Conservation (phyloP, 2,329 filamentous ascomycete species). For the Cytospora piceicola region DNA sequence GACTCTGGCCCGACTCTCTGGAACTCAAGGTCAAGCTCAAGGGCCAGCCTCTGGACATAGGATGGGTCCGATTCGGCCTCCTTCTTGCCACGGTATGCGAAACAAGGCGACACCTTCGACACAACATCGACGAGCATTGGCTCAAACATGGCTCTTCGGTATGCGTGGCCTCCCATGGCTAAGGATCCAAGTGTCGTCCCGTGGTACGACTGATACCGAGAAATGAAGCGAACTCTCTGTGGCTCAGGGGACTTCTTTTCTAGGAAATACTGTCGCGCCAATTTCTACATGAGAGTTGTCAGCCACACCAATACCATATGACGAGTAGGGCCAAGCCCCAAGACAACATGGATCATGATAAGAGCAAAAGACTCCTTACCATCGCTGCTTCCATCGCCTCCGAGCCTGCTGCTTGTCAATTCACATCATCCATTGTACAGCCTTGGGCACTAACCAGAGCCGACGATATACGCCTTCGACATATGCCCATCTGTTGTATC, state of each 20-base stretch:
- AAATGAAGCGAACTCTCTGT: slow-evolving; percentile 66
- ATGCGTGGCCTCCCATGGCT: slow-evolving; percentile 64
- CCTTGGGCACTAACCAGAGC: slow-evolving; percentile 39
- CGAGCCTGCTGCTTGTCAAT: slow-evolving; percentile 49
- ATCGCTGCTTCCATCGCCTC: slow-evolving; percentile 69
- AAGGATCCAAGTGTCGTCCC: slow-evolving; percentile 72
- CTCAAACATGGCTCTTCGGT: slow-evolving; percentile 64
- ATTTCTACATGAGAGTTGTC: slow-evolving; percentile 46
- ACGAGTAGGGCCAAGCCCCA: neutral
- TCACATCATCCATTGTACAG: slow-evolving; percentile 51
- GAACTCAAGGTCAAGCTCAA: slow-evolving; percentile 71
- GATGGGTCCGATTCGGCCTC: slow-evolving; percentile 56
- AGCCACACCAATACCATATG: neutral
- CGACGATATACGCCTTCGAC: slow-evolving; percentile 44
- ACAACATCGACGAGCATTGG: slow-evolving; percentile 62
- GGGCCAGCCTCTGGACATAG: slow-evolving; percentile 64
- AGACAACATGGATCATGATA: neutral
- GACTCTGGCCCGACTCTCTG: slow-evolving; percentile 63
- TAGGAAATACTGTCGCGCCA: slow-evolving; percentile 66
- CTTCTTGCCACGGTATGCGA: slow-evolving; percentile 62
- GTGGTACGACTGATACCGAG: slow-evolving; percentile 70
- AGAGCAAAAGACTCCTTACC: slow-evolving; percentile 5
- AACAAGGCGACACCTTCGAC: slow-evolving; percentile 68
- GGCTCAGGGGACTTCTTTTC: slow-evolving; percentile 59
- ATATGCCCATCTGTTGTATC: slow-evolving; percentile 44